Conservation (phyloP, 768 basidiomycete genomes). For the Mycena kentingensis region DNA sequence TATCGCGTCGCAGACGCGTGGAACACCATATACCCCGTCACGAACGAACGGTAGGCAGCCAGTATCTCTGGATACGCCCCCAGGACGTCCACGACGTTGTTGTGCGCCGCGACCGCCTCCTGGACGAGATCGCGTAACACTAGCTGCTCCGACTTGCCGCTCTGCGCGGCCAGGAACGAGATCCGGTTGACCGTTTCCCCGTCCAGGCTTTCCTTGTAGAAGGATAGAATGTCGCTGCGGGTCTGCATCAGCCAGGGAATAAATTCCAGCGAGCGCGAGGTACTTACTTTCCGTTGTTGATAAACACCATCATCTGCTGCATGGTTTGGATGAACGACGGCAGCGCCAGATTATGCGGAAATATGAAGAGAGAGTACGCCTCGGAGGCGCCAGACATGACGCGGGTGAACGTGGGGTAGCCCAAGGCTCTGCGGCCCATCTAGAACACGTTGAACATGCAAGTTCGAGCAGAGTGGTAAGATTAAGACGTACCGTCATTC, state of each 20-base stretch:
- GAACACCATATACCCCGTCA: constrained; percentile 18
- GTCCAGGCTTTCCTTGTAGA: constrained; percentile 42
- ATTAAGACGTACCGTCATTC: constrained; percentile 27
- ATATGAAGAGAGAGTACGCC: constrained; percentile 39
- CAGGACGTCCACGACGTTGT: background rate
- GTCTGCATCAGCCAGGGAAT: background rate
- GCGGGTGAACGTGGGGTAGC: constrained; percentile 27
- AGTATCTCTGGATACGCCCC: constrained; percentile 1
- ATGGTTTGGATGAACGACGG: constrained; percentile 39
- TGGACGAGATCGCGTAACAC: background rate
- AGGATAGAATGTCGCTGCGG: constrained; percentile 41
- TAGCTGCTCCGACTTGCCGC: background rate
- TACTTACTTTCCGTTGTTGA: constrained; percentile 41
- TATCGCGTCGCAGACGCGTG: constrained; percentile 3
- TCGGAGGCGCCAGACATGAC: constrained; percentile 37
- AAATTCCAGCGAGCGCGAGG: background rate
- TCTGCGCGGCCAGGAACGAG: constrained; percentile 31
- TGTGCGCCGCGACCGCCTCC: background rate
- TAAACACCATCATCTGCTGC: constrained; percentile 37
- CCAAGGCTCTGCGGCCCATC: constrained; percentile 13
- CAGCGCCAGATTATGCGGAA: constrained; percentile 34
- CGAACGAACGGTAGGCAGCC: constrained; percentile 18
- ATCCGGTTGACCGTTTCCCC: constrained; percentile 39
- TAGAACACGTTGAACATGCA: background rate
- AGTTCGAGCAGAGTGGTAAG: background rate